These are phyloP conservation scores for Vaccinium myrtillus DNA, from an alignment of 148 eudicot genomes.

Conservation along the genomic window DNA sequence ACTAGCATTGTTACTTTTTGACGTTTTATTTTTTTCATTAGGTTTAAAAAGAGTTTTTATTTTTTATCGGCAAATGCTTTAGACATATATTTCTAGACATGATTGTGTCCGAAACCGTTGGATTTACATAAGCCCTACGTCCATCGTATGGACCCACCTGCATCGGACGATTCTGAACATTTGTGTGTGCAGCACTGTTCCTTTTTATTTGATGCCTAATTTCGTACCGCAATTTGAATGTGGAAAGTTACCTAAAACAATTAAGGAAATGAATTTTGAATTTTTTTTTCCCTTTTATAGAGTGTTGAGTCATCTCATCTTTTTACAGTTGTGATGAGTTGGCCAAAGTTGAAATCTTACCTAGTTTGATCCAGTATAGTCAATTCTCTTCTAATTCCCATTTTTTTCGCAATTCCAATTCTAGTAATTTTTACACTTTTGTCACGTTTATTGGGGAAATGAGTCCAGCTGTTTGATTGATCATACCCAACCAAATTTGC, in stretches of 20 bases:
- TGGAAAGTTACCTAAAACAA: background rate
- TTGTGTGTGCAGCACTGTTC: no score
- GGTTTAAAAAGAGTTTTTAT: no score
- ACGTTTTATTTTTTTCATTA: no score
- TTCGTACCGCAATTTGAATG: background rate
- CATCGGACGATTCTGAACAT: no score
- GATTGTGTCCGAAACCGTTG: no score
- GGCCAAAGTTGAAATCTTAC: background rate
- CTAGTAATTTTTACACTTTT: background rate
- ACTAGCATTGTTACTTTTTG: no score
- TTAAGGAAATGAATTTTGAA: background rate
- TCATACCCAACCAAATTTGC: no score
- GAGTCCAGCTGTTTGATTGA: background rate
- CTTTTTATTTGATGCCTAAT: no score
- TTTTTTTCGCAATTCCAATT: background rate
- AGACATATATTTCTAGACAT: no score
- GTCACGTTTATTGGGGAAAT: background rate
- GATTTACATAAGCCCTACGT: no score
- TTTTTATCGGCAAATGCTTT: no score
- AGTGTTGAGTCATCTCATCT: background rate
- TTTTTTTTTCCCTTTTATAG: background rate
- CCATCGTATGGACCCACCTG: no score
- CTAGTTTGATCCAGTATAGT: background rate
- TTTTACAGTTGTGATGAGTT: background rate
- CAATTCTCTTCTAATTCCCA: background rate